These are phyloP conservation scores for Thymus quinquecostatus DNA, from an alignment of 257 asterid species.

Conservation along the genomic window DNA sequence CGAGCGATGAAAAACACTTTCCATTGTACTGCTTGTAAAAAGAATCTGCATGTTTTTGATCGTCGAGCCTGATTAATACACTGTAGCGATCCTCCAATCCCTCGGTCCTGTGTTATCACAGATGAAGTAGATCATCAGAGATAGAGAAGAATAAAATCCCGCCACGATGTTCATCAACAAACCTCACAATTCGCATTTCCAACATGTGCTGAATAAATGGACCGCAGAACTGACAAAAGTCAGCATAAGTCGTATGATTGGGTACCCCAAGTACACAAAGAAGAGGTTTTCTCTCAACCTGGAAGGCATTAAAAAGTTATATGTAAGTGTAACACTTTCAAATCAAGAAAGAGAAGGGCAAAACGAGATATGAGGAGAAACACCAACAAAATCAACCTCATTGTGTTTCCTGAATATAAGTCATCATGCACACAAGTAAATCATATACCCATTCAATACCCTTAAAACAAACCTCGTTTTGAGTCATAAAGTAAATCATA, in stretches of 20 bases:
- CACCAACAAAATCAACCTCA: background rate
- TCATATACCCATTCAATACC: background rate
- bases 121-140: conserved; percentile 30
- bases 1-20: conserved; percentile 80
- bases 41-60: conserved; percentile 76
- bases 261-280: conserved; percentile 91
- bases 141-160: conserved; percentile 12
- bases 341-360: background rate
- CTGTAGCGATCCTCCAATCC: conserved; percentile 81
- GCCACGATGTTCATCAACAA: conserved; percentile 22
- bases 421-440: background rate
- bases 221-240: conserved; percentile 92
- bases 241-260: conserved; percentile 95
- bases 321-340: background rate
- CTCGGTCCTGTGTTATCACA: conserved; percentile 62
- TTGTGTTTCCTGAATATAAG: conserved; percentile 12
- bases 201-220: conserved; percentile 80
- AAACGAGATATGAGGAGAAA: background rate
- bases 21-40: conserved; percentile 77
- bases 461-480: conserved; percentile 11
- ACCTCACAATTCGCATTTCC: conserved; percentile 98
- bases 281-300: conserved; percentile 89
- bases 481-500: background rate
- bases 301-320: conserved; percentile 29
- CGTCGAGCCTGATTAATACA: conserved; percentile 77